Conservation (phyloP, 176 grass and related monocot genomes). For the Carex pumila region DNA sequence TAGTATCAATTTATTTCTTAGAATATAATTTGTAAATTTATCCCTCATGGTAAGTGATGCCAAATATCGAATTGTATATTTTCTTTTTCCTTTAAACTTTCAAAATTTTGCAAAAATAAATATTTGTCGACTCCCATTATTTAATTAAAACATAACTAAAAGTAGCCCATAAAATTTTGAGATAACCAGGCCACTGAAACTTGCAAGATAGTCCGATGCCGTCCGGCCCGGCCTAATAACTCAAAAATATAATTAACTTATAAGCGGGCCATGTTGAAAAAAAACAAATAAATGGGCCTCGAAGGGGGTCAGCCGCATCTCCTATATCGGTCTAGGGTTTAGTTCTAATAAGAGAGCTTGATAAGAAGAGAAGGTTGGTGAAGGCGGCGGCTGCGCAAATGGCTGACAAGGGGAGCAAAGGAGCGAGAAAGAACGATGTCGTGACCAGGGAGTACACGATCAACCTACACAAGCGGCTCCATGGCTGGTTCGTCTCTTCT, state of each 20-base stretch:
- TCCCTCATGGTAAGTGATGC: not conserved
- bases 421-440: constrained; percentile 66
- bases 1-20: not conserved
- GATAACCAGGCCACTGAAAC: not conserved
- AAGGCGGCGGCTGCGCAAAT: constrained; percentile 23
- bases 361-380: not conserved
- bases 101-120: not conserved
- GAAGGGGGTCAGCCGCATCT: not conserved
- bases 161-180: not conserved
- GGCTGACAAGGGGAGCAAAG: constrained; percentile 54
- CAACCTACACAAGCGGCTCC: constrained; percentile 90
- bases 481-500: constrained; percentile 50
- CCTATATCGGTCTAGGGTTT: constrained; percentile 18
- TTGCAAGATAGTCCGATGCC: not conserved
- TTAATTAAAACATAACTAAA: not conserved
- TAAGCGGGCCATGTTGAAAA: not conserved
- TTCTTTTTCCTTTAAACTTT: not conserved
- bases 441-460: constrained; percentile 78
- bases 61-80: not conserved
- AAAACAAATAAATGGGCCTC: not conserved
- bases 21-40: not conserved
- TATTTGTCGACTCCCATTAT: not conserved
- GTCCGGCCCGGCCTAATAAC: no score
- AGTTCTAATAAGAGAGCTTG: not conserved
- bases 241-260: not conserved